Percentiles rank a stretch among this genome's conserved stretches.
Evolutionary conservation across 75 land plant species (phyloP).

Genomic region (Isoetes taiwanensis): DNA sequence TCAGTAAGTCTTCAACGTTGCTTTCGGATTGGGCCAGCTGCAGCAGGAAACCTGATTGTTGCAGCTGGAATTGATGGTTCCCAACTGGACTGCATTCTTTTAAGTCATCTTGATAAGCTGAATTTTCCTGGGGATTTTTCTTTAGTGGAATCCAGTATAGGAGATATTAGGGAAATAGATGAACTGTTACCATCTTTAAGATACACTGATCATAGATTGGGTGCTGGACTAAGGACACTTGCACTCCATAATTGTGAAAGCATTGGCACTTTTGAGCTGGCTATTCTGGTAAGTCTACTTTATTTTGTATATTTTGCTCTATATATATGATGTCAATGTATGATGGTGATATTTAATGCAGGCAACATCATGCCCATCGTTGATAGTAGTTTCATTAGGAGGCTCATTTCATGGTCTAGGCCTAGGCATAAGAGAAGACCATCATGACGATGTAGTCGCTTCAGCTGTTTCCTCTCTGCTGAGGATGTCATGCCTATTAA

Average conservation of each 20-base stretch:
- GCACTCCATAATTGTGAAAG: constrained; percentile 31
- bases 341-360: constrained; percentile 2
- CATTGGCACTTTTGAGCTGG: constrained; percentile 18
- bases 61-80: constrained; percentile 31
- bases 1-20: constrained; percentile 27
- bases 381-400: constrained; percentile 24
- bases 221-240: constrained; percentile 19
- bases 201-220: constrained; percentile 3
- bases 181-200: neutral
- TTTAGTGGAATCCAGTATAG: neutral
- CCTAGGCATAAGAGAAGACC: constrained; percentile 10
- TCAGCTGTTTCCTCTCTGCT: constrained; percentile 19
- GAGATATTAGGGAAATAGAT: neutral
- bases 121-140: constrained; percentile 20
- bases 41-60: constrained; percentile 27
- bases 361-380: constrained; percentile 19
- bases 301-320: neutral
- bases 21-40: constrained; percentile 26
- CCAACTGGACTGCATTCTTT: constrained; percentile 19
- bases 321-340: neutral
- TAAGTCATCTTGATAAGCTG: constrained; percentile 32
- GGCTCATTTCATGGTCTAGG: constrained; percentile 24
- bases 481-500: neutral
- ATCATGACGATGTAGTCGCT: constrained; percentile 10
- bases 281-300: constrained; percentile 16